Evolutionary conservation across 371 early-diverging fungal species (phyloP).

Genomic region (Mucor saturninus): DNA sequence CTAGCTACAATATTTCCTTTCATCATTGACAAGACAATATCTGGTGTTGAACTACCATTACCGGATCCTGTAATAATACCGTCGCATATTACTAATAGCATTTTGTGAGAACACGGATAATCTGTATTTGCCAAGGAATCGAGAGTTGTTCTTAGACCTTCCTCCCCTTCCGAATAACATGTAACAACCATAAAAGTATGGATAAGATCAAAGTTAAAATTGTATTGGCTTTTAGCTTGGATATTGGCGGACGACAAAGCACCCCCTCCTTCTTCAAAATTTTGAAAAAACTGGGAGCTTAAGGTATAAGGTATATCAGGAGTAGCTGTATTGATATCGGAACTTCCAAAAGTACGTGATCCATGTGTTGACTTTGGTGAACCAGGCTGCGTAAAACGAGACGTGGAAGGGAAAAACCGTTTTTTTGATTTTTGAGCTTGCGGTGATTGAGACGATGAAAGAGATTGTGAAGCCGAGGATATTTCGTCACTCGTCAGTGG

Average conservation of each 20-base stretch:
- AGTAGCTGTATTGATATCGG: constrained; percentile 12
- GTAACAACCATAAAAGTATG: constrained; percentile 70
- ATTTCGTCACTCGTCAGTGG: not conserved
- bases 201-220: constrained; percentile 53
- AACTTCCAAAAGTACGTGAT: constrained; percentile 1
- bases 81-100: constrained; percentile 86
- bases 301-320: constrained; percentile 22
- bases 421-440: constrained; percentile 4
- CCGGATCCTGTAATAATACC: constrained; percentile 78
- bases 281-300: constrained; percentile 15
- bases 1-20: constrained; percentile 65
- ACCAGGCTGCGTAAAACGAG: constrained; percentile 47
- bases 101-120: constrained; percentile 80
- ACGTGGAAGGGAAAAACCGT: constrained; percentile 50
- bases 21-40: constrained; percentile 77
- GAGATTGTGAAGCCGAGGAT: not conserved
- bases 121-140: constrained; percentile 88
- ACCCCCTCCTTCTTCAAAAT: constrained; percentile 2
- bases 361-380: constrained; percentile 19
- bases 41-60: constrained; percentile 70
- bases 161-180: constrained; percentile 87
- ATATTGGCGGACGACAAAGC: constrained; percentile 9
- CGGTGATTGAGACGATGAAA: not conserved
- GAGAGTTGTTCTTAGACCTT: constrained; percentile 83
- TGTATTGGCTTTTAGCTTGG: constrained; percentile 39